Conservation (phyloP, 108 stramenopile species). For the Cyclotella distinguenda region DNA sequence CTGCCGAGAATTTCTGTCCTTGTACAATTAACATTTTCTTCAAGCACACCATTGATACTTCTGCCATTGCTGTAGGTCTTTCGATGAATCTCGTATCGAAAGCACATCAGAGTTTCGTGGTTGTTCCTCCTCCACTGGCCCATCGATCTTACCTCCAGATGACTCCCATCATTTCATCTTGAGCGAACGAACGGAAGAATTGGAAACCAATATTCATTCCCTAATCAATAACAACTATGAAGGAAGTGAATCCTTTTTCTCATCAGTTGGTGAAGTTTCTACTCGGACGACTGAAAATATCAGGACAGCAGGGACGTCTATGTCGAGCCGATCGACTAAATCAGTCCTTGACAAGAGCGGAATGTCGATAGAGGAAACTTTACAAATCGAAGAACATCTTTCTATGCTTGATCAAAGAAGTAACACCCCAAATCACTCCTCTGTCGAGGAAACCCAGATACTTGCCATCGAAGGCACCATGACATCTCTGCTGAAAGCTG, state of each 20-base stretch:
- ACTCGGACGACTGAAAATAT: not conserved
- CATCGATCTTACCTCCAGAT: conserved; percentile 14
- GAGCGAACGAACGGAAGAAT: conserved; percentile 48
- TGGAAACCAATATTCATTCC: conserved; percentile 54
- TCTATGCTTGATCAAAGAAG: conserved; percentile 1
- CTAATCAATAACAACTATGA: conserved; percentile 51
- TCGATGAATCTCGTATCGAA: conserved; percentile 27
- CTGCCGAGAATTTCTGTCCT: no score
- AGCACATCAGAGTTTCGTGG: conserved; percentile 26
- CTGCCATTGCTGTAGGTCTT: not conserved
- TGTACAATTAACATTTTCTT: no score
- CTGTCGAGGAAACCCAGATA: conserved; percentile 32
- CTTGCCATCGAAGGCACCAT: conserved; percentile 33
- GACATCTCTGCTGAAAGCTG: conserved; percentile 24
- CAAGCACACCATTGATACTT: conserved; percentile 24
- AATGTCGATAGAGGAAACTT: conserved; percentile 44
- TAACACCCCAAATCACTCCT: not conserved
- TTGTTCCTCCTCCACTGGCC: conserved; percentile 21
- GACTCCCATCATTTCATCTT: not conserved
- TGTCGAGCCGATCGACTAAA: not conserved
- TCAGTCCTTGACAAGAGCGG: conserved; percentile 11
- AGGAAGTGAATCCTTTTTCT: conserved; percentile 38
- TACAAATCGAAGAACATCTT: conserved; percentile 20
- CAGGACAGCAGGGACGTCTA: not conserved
- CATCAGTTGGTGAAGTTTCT: conserved; percentile 29